Conservation (phyloP, 2,329 filamentous ascomycete species). For the Fusarium nodosum region DNA sequence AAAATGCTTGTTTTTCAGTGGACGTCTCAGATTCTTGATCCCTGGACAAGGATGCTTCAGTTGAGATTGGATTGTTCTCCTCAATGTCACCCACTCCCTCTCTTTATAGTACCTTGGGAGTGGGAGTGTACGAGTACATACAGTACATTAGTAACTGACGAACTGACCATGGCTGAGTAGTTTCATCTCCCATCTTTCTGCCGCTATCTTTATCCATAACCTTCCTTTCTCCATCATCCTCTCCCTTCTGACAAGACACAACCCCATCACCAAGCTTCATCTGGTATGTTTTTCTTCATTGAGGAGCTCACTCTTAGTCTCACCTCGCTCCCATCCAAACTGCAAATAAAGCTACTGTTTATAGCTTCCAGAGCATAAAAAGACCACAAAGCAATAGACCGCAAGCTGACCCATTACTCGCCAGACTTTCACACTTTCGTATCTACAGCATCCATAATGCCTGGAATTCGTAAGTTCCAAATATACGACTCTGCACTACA, state of each 20-base stretch:
- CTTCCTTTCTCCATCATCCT: conserved; percentile 18
- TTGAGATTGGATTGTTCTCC: conserved; percentile 34
- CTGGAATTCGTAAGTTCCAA: conserved; percentile 64
- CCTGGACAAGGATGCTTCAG: conserved; percentile 39
- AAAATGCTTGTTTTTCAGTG: conserved; percentile 45
- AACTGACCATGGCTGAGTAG: conserved; percentile 27
- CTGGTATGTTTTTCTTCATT: conserved; percentile 21
- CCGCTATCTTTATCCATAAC: conserved; percentile 25
- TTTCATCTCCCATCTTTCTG: conserved; percentile 34
- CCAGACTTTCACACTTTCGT: background rate
- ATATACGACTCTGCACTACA: background rate
- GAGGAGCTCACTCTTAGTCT: background rate
- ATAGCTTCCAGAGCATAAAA: conserved; percentile 6
- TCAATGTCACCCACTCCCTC: conserved; percentile 34
- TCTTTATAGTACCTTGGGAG: background rate
- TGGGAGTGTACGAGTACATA: background rate
- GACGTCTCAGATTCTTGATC: conserved; percentile 28
- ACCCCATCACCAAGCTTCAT: conserved; percentile 3
- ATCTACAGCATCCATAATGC: conserved; percentile 57
- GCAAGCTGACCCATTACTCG: conserved; percentile 33
- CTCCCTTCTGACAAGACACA: conserved; percentile 9
- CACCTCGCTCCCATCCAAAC: background rate
- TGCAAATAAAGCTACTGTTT: background rate
- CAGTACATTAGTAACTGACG: conserved; percentile 22
- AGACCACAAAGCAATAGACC: conserved; percentile 1